phyloP scores from a whole-genome alignment of 176 grass and related monocot species.

The Tillandsia fasciculata region DNA sequence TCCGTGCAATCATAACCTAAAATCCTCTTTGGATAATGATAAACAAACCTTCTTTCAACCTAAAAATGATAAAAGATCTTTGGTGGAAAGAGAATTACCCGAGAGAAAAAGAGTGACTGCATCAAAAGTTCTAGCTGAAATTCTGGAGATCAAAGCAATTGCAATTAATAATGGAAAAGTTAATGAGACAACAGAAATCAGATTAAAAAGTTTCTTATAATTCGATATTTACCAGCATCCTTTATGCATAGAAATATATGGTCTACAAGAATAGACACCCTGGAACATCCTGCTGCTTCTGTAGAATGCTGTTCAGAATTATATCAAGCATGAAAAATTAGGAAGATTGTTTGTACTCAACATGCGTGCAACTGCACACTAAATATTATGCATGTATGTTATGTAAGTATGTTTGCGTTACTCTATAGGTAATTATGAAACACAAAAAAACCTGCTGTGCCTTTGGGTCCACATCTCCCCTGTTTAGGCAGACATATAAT shows the following conservation, averaged over 20 bases:
- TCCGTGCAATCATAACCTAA: not conserved
- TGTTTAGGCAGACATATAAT: constrained; percentile 78
- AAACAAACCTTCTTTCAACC: not conserved
- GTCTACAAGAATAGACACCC: constrained; percentile 93
- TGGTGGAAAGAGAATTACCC: constrained; percentile 42
- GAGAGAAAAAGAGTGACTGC: constrained; percentile 93
- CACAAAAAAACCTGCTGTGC: constrained; percentile 54
- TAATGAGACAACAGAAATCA: constrained; percentile 1
- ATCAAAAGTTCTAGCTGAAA: constrained; percentile 99
- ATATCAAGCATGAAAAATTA: constrained; percentile 10
- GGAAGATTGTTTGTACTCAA: not conserved
- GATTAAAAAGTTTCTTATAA: constrained; percentile 8
- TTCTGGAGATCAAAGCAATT: constrained; percentile 33
- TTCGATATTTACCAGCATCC: constrained; percentile 69
- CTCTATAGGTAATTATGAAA: not conserved
- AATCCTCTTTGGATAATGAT: not conserved
- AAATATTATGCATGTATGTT: not conserved
- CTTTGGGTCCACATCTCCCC: constrained; percentile 87
- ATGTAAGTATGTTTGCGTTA: too few species aligned
- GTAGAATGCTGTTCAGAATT: constrained; percentile 48
- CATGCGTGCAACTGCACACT: not conserved
- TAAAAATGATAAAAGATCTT: not conserved
- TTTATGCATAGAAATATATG: constrained; percentile 99
- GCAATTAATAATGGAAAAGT: not conserved
- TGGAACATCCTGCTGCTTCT: constrained; percentile 89